These are phyloP conservation scores for Penicillium fimorum DNA, from an alignment of 495 filamentous ascomycete genomes.

Conservation along the genomic window DNA sequence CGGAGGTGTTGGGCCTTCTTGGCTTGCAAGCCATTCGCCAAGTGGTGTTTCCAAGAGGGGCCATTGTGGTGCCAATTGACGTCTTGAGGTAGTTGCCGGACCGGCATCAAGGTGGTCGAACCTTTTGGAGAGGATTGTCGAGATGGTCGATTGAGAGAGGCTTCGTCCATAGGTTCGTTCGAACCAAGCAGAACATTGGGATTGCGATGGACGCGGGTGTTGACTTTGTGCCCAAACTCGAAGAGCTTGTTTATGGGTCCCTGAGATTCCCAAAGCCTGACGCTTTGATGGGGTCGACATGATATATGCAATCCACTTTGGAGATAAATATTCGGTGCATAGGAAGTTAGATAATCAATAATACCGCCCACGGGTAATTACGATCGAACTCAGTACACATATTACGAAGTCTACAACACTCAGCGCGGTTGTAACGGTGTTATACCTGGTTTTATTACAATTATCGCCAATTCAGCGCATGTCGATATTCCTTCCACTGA, in stretches of 20 bases:
- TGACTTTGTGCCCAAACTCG: constrained; percentile 9
- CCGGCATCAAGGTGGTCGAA: constrained; percentile 13
- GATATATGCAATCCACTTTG: neutral
- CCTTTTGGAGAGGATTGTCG: constrained; percentile 7
- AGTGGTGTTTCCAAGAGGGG: constrained; percentile 19
- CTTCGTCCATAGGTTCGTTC: constrained; percentile 2
- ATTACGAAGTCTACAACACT: neutral
- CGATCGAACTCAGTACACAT: neutral
- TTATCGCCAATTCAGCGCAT: neutral
- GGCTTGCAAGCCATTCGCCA: constrained; percentile 16
- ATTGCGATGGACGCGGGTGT: constrained; percentile 6
- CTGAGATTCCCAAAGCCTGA: too few species aligned
- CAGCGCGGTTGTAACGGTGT: neutral
- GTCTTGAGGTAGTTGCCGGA: neutral
- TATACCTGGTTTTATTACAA: neutral
- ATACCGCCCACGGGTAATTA: neutral
- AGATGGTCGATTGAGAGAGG: constrained; percentile 9
- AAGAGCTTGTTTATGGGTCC: constrained; percentile 13
- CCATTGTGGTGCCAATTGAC: constrained; percentile 13
- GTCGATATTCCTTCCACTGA: neutral
- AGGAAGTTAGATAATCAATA: neutral
- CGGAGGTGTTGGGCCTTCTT: constrained; percentile 11
- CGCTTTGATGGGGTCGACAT: too few species aligned
- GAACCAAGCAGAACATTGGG: constrained; percentile 11
- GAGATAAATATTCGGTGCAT: neutral